phyloP scores from a whole-genome alignment of 306 rosid genomes.

The Canavalia gladiata region DNA sequence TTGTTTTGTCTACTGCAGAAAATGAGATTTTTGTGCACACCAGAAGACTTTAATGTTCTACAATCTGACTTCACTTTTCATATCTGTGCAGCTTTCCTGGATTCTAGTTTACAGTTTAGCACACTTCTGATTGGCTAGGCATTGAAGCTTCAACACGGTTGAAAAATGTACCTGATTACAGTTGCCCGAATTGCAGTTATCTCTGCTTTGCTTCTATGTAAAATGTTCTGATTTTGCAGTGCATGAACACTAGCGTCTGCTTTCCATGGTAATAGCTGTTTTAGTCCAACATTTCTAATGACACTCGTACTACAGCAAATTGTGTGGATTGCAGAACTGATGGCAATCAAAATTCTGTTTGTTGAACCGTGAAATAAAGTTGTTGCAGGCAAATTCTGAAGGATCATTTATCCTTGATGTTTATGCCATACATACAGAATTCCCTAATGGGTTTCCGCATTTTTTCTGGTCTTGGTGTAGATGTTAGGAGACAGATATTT shows the following conservation, averaged over 20 bases:
- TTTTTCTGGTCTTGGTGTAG: background rate
- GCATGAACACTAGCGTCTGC: slow-evolving; percentile 56
- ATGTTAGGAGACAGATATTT: slow-evolving; percentile 7
- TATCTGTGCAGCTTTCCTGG: slow-evolving; percentile 86
- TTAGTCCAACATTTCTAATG: slow-evolving; percentile 43
- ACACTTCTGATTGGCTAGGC: slow-evolving; percentile 76
- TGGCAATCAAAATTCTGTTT: slow-evolving; percentile 54
- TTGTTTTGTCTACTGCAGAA: slow-evolving; percentile 6
- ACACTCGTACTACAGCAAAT: slow-evolving; percentile 50
- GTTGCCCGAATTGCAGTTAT: slow-evolving; percentile 47
- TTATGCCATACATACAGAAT: background rate
- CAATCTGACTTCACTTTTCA: slow-evolving; percentile 32
- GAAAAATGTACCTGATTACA: slow-evolving; percentile 44
- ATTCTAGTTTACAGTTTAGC: slow-evolving; percentile 90
- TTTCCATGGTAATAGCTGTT: slow-evolving; percentile 57
- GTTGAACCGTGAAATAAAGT: slow-evolving; percentile 55
- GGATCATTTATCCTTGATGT: slow-evolving; percentile 19
- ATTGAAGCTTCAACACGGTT: slow-evolving; percentile 35
- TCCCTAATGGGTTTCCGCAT: background rate
- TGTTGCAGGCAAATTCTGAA: slow-evolving; percentile 45
- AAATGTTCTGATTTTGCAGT: slow-evolving; percentile 54
- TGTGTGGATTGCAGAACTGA: slow-evolving; percentile 47
- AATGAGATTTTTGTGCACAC: slow-evolving; percentile 4
- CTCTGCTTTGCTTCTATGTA: slow-evolving; percentile 54
- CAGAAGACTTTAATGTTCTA: background rate